These are phyloP conservation scores for Aspergillus conjunctus DNA, from an alignment of 495 filamentous ascomycete genomes.

Conservation along the genomic window DNA sequence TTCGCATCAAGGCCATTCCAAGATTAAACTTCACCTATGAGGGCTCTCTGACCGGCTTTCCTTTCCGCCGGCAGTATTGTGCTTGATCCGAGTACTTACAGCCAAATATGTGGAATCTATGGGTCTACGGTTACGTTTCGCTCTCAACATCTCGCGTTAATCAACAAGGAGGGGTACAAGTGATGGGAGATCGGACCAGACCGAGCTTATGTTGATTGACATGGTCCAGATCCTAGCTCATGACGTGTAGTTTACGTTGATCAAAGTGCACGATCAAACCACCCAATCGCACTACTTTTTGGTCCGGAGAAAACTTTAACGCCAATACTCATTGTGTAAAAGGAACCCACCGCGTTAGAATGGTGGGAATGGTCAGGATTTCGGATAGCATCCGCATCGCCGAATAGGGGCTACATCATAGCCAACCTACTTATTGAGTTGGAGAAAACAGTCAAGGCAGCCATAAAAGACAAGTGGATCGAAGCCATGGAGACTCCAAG, in stretches of 20 bases:
- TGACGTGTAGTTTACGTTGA: not conserved
- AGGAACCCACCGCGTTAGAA: too few relatives aligned
- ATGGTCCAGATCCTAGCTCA: too few relatives aligned
- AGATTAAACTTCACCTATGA: conserved; percentile 22
- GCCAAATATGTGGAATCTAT: conserved; percentile 18
- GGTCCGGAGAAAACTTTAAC: too few relatives aligned
- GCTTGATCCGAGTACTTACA: conserved; percentile 31
- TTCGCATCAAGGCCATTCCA: conserved; percentile 23
- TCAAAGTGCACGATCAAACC: not conserved
- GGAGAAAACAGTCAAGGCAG: too few relatives aligned
- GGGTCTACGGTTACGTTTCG: conserved; percentile 32
- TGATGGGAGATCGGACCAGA: not conserved
- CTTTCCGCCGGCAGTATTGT: conserved; percentile 28
- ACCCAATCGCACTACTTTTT: too few relatives aligned
- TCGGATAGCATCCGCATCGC: too few relatives aligned
- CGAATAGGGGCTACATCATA: too few relatives aligned
- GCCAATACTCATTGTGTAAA: too few relatives aligned
- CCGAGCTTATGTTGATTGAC: not conserved
- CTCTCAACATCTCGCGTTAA: conserved; percentile 26
- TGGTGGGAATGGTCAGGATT: too few relatives aligned
- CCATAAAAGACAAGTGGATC: not conserved
- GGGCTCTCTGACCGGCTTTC: conserved; percentile 34
- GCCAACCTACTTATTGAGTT: too few relatives aligned
- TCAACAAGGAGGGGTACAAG: not conserved
- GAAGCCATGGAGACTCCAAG: not conserved